Evolutionary conservation across 805 yeast genomes (phyloP).

Genomic region (Metschnikowia cubensis): DNA sequence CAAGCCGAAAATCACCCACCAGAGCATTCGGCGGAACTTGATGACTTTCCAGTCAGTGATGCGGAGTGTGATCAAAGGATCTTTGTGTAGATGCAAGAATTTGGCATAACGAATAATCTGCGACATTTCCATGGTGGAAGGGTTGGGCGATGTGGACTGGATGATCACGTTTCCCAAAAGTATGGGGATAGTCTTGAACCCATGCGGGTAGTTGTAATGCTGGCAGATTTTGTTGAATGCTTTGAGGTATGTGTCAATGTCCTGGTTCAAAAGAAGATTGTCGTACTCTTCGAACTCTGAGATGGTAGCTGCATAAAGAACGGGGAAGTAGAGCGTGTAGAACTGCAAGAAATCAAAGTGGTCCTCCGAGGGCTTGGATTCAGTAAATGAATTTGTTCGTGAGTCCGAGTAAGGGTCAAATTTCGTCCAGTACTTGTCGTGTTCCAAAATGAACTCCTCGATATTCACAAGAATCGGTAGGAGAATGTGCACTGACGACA

Average conservation of each 20-base stretch:
- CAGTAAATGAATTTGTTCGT: constrained; percentile 7
- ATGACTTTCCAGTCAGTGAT: constrained; percentile 46
- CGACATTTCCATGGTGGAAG: constrained; percentile 52
- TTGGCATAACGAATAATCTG: constrained; percentile 55
- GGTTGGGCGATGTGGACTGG: constrained; percentile 54
- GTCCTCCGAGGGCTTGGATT: constrained; percentile 15
- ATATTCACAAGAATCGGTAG: constrained; percentile 49
- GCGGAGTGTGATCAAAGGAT: constrained; percentile 52
- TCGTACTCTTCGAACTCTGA: constrained; percentile 58
- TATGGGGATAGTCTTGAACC: constrained; percentile 38
- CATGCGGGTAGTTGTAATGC: constrained; percentile 49
- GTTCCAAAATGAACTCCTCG: constrained; percentile 40
- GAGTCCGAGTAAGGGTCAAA: constrained; percentile 14
- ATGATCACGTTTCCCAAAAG: constrained; percentile 47
- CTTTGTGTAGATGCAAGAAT: constrained; percentile 53
- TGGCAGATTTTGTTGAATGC: constrained; percentile 48
- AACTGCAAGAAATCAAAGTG: constrained; percentile 42
- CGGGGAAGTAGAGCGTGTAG: constrained; percentile 48
- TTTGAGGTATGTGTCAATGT: constrained; percentile 47
- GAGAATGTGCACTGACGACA: constrained; percentile 53
- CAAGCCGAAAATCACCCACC: constrained; percentile 64
- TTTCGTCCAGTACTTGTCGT: constrained; percentile 47
- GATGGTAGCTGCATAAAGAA: constrained; percentile 54
- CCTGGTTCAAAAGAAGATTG: constrained; percentile 42
- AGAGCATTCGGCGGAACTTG: constrained; percentile 52